Base-by-base conservation (phyloP, 257 asterid genomes). In the Perilla frutescens region DNA sequence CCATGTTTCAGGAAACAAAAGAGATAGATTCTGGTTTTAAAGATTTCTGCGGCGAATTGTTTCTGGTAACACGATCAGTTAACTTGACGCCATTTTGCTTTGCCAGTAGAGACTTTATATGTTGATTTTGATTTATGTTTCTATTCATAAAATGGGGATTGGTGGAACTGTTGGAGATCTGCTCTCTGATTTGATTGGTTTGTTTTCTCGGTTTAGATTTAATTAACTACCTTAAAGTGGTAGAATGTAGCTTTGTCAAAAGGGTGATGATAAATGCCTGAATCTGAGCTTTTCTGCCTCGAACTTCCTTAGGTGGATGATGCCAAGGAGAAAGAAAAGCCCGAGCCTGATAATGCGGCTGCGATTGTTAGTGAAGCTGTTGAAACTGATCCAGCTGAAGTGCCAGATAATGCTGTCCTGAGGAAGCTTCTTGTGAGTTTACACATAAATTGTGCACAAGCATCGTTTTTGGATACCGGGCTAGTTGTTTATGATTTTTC, bases 371-470 rank as follows among this genome's bases (percentile, higher is more conserved):
- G 37, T 61, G 3, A 83, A 72, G 83, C 83, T 39, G 62, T 36
- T 64, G 90, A 84, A 76, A 72, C 85, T 7, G 67, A 81, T 71
- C 87, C 89, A 7, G 82, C 43, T 78, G 84, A 79, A 76, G 77
- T 48, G 71, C 40, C 87, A 0, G 89, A 88, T 77, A 87, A 90
- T 56, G 76, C 55, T 53, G 96, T 90, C 78, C 79, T 94, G 63
- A 85, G 88, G 88, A 91, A 87, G 87, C 99, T 94, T 90, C 96
- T 91, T 84, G 99, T 94, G 94, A 94, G 99, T 91, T 85, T 66
- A 80, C 64, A 79, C 64, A 79, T 76, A 78, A 77, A 74, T 76
- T 81, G 84, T 78, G 76, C 72, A 15, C 68, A 41, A 44, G 49
- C 77, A 71, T 84, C 65, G 32, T 63, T 79, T 80, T 72, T 72